Conservation (phyloP, 2,329 filamentous ascomycete species). For the Cercospora sesami region DNA sequence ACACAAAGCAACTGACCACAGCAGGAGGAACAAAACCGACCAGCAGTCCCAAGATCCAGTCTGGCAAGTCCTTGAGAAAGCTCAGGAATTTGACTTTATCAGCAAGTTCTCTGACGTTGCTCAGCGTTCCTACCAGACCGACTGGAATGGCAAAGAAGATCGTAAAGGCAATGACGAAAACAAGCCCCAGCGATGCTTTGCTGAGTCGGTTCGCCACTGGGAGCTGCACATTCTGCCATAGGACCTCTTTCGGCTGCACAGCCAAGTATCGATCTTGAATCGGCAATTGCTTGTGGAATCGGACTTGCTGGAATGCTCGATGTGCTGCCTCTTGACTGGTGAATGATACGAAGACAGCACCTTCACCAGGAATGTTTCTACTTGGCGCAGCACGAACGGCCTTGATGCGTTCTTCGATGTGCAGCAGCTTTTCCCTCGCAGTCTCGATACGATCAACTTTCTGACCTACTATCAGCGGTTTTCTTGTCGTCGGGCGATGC, state of each 20-base stretch:
- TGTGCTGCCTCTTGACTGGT: conserved; percentile 78
- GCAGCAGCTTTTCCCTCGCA: conserved; percentile 71
- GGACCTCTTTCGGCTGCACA: conserved; percentile 48
- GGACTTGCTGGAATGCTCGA: conserved; percentile 66
- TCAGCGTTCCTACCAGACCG: conserved; percentile 38
- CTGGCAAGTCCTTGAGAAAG: conserved; percentile 38
- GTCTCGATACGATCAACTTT: conserved; percentile 94
- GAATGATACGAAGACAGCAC: conserved; percentile 88
- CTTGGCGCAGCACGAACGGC: conserved; percentile 56
- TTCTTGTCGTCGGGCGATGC: conserved; percentile 63
- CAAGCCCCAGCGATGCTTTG: conserved; percentile 35
- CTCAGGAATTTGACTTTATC: conserved; percentile 33
- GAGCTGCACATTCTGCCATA: conserved; percentile 50
- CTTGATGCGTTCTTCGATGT: conserved; percentile 68
- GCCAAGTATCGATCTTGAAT: conserved; percentile 47
- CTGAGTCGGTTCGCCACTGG: conserved; percentile 32
- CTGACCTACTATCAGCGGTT: conserved; percentile 69
- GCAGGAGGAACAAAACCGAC: conserved; percentile 38
- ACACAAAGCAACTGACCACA: conserved; percentile 37
- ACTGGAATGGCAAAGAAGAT: conserved; percentile 42
- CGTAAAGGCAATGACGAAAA: conserved; percentile 39
- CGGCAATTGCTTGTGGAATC: conserved; percentile 37
- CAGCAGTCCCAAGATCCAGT: conserved; percentile 34
- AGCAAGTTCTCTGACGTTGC: conserved; percentile 38
- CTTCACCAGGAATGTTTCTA: conserved; percentile 62